These are phyloP conservation scores for Raphanus hybrid DNA, from an alignment of 441 rosid genomes.

Conservation along the genomic window DNA sequence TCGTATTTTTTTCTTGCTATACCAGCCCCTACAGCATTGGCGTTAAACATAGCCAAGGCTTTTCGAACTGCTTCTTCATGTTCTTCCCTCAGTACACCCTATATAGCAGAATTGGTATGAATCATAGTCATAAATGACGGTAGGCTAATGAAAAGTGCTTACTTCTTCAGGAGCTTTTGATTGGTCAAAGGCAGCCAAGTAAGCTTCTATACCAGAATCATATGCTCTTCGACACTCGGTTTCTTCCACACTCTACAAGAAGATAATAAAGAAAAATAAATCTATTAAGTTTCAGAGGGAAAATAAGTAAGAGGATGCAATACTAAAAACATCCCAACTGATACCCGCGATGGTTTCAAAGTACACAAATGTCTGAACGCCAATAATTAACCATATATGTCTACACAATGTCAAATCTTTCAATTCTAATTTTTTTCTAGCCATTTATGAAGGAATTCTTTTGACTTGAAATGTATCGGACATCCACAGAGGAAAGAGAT, in stretches of 20 bases:
- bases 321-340: slow-evolving; percentile 5
- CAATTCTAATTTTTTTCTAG: not conserved
- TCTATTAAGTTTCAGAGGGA: not conserved
- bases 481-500: slow-evolving; percentile 26
- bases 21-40: slow-evolving; percentile 93
- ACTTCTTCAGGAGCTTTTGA: slow-evolving; percentile 92
- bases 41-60: slow-evolving; percentile 68
- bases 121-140: slow-evolving; percentile 21
- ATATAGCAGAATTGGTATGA: slow-evolving; percentile 45
- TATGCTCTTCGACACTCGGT: slow-evolving; percentile 91
- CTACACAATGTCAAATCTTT: not conserved
- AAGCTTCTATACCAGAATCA: slow-evolving; percentile 80
- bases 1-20: slow-evolving; percentile 80
- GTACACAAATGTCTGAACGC: not conserved
- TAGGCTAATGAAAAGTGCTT: slow-evolving; percentile 41
- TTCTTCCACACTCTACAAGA: slow-evolving; percentile 93
- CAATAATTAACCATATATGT: not conserved
- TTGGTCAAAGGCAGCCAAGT: slow-evolving; percentile 71
- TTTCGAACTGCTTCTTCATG: slow-evolving; percentile 90
- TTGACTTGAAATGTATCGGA: not conserved
- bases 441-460: not conserved
- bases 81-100: slow-evolving; percentile 88
- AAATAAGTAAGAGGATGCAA: not conserved
- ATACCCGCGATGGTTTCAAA: not conserved
- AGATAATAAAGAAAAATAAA: slow-evolving; percentile 14